phyloP scores from a whole-genome alignment of 371 early-diverging fungal genomes.

The Apophysomyces trapeziformis region DNA sequence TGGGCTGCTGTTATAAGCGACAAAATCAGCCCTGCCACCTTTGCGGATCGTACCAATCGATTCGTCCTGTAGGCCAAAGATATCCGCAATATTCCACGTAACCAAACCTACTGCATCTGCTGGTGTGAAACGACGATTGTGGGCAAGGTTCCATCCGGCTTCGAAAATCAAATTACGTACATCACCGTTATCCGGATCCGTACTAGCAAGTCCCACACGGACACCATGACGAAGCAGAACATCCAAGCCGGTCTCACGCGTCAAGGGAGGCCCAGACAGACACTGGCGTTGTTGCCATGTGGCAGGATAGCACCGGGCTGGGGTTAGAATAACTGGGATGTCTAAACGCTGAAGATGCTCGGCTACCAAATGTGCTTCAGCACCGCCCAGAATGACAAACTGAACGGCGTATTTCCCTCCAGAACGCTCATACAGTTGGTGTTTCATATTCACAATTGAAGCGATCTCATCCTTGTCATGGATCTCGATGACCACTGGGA shows the following conservation, averaged over 20 bases:
- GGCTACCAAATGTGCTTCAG: conserved; percentile 77
- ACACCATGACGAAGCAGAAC: conserved; percentile 65
- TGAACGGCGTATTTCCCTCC: conserved; percentile 26
- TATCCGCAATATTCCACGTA: conserved; percentile 77
- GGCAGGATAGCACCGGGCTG: conserved; percentile 69
- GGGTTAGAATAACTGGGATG: conserved; percentile 69
- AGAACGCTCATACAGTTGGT: conserved; percentile 25
- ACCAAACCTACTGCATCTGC: conserved; percentile 74
- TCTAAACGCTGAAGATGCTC: conserved; percentile 54
- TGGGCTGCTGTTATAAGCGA: conserved; percentile 59
- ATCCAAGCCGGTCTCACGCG: conserved; percentile 58
- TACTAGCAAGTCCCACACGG: conserved; percentile 61
- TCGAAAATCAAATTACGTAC: conserved; percentile 77
- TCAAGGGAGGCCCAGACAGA: conserved; percentile 60
- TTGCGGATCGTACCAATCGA: conserved; percentile 27
- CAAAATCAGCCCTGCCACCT: conserved; percentile 46
- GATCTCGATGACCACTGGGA: conserved; percentile 68
- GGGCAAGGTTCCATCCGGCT: conserved; percentile 62
- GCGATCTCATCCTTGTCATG: conserved; percentile 77
- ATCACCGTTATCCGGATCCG: conserved; percentile 61
- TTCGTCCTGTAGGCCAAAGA: conserved; percentile 49
- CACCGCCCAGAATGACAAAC: conserved; percentile 66
- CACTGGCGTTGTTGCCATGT: conserved; percentile 71
- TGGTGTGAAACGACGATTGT: conserved; percentile 37
- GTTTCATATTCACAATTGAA: conserved; percentile 62